Percentiles rank a stretch among this genome's conserved stretches.
These are phyloP conservation scores for Beta vulgaris DNA, from an alignment of 148 eudicot genomes.

Conservation along the genomic window DNA sequence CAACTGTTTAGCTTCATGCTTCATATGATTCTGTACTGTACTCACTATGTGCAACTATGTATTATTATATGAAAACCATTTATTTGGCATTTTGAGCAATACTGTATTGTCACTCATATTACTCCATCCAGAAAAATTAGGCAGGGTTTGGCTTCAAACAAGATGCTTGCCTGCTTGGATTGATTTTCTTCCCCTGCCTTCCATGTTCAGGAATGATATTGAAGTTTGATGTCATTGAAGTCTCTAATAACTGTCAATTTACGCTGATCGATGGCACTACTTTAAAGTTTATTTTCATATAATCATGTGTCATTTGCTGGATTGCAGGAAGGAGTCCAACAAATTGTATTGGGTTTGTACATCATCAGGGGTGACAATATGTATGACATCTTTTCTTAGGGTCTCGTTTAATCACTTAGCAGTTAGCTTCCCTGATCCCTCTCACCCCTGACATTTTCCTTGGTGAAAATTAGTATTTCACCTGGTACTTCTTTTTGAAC, in stretches of 20 bases:
- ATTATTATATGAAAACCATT: background rate
- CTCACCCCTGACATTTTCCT: no score
- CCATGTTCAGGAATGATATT: background rate
- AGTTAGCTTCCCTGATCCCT: background rate
- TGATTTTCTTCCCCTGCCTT: background rate
- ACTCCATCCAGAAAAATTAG: background rate
- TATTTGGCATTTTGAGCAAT: background rate
- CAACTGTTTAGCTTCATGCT: background rate
- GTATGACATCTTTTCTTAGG: conserved; percentile 39
- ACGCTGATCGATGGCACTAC: background rate
- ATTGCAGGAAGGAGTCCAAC: conserved; percentile 91
- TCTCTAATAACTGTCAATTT: background rate
- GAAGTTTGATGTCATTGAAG: background rate
- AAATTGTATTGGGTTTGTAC: conserved; percentile 88
- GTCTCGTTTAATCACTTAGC: background rate
- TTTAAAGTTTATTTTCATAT: background rate
- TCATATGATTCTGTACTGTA: background rate
- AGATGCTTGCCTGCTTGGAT: background rate
- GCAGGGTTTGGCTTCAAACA: background rate
- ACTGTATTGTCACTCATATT: background rate
- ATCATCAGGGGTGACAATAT: conserved; percentile 97
- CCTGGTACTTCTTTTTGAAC: background rate
- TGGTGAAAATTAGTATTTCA: background rate
- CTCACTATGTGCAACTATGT: background rate
- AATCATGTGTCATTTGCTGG: conserved; percentile 20